These are phyloP conservation scores for Eremothecium gossypii DNA, from an alignment of 1,139 yeast genomes.

Conservation along the genomic window DNA sequence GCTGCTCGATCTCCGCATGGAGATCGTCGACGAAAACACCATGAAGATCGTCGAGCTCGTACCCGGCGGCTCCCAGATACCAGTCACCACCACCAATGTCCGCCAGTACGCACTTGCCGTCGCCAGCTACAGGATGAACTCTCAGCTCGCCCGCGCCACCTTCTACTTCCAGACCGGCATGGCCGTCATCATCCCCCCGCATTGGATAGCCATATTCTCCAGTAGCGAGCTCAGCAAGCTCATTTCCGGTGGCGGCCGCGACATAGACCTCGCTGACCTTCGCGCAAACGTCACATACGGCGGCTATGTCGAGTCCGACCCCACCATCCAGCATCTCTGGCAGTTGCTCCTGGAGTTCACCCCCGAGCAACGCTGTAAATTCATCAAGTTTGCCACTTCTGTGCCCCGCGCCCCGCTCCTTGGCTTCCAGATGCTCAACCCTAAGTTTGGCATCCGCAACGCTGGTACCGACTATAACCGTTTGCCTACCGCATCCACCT, in stretches of 20 bases:
- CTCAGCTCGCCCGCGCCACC: conserved; percentile 49
- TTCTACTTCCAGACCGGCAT: conserved; percentile 63
- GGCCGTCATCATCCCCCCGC: conserved; percentile 53
- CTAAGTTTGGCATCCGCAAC: conserved; percentile 72
- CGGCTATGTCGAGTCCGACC: conserved; percentile 51
- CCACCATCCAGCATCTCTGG: conserved; percentile 61
- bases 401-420: conserved; percentile 85
- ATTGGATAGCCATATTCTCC: conserved; percentile 80
- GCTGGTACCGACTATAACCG: conserved; percentile 49
- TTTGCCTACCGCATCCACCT: conserved; percentile 87
- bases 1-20: conserved; percentile 56
- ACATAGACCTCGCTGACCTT: conserved; percentile 65
- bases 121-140: conserved; percentile 72
- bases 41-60: conserved; percentile 45
- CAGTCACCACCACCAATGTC: conserved; percentile 54
- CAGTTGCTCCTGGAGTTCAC: conserved; percentile 62
- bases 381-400: conserved; percentile 82
- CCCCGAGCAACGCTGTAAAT: conserved; percentile 48
- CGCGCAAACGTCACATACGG: conserved; percentile 53
- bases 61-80: conserved; percentile 46
- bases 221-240: conserved; percentile 75
- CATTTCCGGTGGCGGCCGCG: conserved; percentile 71
- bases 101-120: conserved; percentile 69
- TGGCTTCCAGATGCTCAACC: conserved; percentile 69
- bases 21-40: conserved; percentile 33